Conservation (phyloP, 805 yeast species). For the Isabelozyma pseudorhagii region DNA sequence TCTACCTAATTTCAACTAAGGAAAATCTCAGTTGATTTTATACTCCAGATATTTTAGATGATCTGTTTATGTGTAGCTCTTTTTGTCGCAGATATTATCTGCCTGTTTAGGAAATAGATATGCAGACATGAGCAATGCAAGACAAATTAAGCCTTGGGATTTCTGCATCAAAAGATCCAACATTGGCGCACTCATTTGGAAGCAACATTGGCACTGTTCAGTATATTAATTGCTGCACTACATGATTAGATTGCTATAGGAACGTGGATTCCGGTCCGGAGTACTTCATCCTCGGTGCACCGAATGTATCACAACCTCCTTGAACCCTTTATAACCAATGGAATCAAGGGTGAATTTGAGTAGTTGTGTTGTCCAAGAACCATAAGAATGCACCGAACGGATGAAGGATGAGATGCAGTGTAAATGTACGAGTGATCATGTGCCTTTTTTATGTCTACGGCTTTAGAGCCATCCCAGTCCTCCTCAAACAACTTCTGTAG, state of each 20-base stretch:
- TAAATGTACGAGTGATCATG: conserved; percentile 25
- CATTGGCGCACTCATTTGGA: too few species aligned
- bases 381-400: conserved; percentile 42
- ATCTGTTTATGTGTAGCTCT: too few species aligned
- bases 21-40: too few species aligned
- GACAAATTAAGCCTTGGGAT: not conserved
- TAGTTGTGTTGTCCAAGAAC: conserved; percentile 23
- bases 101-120: not conserved
- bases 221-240: not conserved
- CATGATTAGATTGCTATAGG: not conserved
- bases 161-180: too few species aligned
- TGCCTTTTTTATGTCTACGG: not conserved
- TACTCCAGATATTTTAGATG: too few species aligned
- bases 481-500: conserved; percentile 31
- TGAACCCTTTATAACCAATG: conserved; percentile 49
- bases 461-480: conserved; percentile 9
- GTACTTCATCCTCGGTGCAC: too few species aligned
- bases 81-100: not conserved
- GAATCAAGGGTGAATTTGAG: conserved; percentile 59
- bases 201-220: too few species aligned
- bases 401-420: conserved; percentile 54
- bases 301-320: not conserved
- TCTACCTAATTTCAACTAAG: too few species aligned
- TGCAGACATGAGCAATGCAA: not conserved
- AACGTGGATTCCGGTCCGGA: not conserved